Conservation (phyloP, 805 yeast genomes). For the Lipomyces sp. region DNA sequence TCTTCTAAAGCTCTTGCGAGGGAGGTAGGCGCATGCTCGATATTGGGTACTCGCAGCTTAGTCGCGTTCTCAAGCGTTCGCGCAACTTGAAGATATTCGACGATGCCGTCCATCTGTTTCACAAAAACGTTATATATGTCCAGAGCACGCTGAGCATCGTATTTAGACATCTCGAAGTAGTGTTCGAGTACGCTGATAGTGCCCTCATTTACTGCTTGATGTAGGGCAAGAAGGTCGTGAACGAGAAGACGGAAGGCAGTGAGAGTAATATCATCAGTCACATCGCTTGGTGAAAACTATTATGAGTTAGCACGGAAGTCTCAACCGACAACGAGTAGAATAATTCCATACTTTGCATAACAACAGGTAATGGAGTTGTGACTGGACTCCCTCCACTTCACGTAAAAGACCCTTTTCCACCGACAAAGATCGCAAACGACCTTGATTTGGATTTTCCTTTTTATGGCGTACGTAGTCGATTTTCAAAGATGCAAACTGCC, state of each 20-base stretch:
- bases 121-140: slow-evolving; percentile 82
- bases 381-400: slow-evolving; percentile 80
- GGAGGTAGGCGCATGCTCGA: slow-evolving; percentile 95
- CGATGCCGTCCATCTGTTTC: slow-evolving; percentile 80
- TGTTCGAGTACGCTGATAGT: slow-evolving; percentile 91
- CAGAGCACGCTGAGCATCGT: slow-evolving; percentile 83
- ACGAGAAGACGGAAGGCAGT: slow-evolving; percentile 85
- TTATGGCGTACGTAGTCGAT: slow-evolving; percentile 71
- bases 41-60: slow-evolving; percentile 88
- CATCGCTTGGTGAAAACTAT: slow-evolving; percentile 69
- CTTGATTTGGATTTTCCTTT: slow-evolving; percentile 38
- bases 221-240: slow-evolving; percentile 80
- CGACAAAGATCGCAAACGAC: slow-evolving; percentile 57
- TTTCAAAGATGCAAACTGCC: slow-evolving; percentile 60
- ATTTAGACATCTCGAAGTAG: slow-evolving; percentile 85
- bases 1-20: slow-evolving; percentile 82
- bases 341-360: slow-evolving; percentile 48
- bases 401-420: slow-evolving; percentile 78
- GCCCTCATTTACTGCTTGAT: slow-evolving; percentile 91
- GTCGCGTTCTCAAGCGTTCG: slow-evolving; percentile 84
- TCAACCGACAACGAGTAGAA: too few species aligned
- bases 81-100: slow-evolving; percentile 81
- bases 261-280: slow-evolving; percentile 76
- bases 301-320: too few species aligned
- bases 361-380: slow-evolving; percentile 71